Evolutionary conservation across 2,329 filamentous ascomycete species (phyloP), one percentile per base, ranked within the genome.

Genomic region (Massarina eburnea): DNA sequence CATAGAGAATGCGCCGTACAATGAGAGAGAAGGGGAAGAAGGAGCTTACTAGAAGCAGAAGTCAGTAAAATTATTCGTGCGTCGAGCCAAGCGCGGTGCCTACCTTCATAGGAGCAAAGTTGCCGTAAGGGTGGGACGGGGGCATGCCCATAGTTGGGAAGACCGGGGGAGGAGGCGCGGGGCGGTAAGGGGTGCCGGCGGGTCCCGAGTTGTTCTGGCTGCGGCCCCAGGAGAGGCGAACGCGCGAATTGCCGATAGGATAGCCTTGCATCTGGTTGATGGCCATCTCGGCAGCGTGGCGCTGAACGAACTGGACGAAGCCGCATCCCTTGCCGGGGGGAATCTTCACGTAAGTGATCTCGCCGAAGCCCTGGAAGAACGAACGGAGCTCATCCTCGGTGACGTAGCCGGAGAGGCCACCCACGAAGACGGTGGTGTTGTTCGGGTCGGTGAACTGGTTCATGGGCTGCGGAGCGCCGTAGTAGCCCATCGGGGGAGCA

Each of bases 211-310:
- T 99, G 84, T 97, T 99, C 80, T 99, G 94, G 44, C 89, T 95
- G 55, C 94, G 89, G 54, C 94, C 94, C 94, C 94, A 99, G 71
- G 90, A 96, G 58, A 99, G 82, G 64, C 94, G 91, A 49, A 99
- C 94, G 57, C 94, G 91, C 37, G 92, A 97, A 80, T 99, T 99
- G 45, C 94, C 94, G 65, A 99, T 99, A 19, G 94, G 94, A 71
- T 99, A 99, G 51, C 94, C 94, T 76, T 99, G 94, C 94, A 99
- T 99, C 76, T 99, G 94, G 77, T 99, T 99, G 82, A 99, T 99
- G 59, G 94, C 94, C 94, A 99, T 99, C 78, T 99, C 94, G 12
- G 94, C 94, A 42, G 94, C 94, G 67, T 99, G 94, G 58, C 94
- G 91, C 77, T 99, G 94, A 46, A 99, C 94, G 63, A 99, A 99